Conservation (phyloP, 225 moss, liverwort and hornwort species). For the Rhytidiadelphus loreus region DNA sequence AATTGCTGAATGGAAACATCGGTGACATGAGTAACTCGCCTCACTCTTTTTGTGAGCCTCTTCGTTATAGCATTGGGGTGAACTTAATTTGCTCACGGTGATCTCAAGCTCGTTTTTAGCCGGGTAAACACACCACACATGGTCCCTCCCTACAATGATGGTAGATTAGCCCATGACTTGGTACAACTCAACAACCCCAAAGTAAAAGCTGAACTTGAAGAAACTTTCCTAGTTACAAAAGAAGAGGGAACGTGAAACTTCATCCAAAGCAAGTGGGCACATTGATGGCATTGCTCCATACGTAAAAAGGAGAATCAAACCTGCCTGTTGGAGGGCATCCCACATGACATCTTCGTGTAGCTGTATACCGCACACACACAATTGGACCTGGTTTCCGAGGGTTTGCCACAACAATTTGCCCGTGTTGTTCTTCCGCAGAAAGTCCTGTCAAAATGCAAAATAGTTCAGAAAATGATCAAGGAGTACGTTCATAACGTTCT, state of each 20-base stretch:
- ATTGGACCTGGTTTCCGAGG: conserved; percentile 50
- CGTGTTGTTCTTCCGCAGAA: conserved; percentile 93
- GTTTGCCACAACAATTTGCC: conserved; percentile 93
- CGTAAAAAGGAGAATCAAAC: conserved; percentile 22
- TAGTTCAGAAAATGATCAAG: neutral
- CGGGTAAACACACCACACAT: conserved; percentile 89
- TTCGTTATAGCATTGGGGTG: conserved; percentile 17
- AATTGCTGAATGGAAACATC: neutral
- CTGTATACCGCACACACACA: conserved; percentile 60
- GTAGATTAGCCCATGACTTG: neutral
- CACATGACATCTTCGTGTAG: conserved; percentile 86
- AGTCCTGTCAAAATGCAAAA: conserved; percentile 51
- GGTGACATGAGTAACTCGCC: conserved; percentile 3
- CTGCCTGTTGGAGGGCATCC: conserved; percentile 79
- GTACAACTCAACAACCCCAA: neutral
- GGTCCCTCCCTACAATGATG: conserved; percentile 44
- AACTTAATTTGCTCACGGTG: conserved; percentile 37
- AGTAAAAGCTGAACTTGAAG: neutral
- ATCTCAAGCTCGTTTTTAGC: conserved; percentile 51
- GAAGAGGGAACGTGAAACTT: neutral
- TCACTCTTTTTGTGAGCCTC: neutral
- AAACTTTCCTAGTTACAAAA: neutral
- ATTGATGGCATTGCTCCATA: neutral
- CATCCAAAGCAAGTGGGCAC: neutral
- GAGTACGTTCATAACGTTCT: no score